A percentile compares a stretch with the other conserved stretches of the same genome.
These are phyloP conservation scores for Populus pruinosa DNA, from an alignment of 345 rosid genomes.

Conservation along the genomic window DNA sequence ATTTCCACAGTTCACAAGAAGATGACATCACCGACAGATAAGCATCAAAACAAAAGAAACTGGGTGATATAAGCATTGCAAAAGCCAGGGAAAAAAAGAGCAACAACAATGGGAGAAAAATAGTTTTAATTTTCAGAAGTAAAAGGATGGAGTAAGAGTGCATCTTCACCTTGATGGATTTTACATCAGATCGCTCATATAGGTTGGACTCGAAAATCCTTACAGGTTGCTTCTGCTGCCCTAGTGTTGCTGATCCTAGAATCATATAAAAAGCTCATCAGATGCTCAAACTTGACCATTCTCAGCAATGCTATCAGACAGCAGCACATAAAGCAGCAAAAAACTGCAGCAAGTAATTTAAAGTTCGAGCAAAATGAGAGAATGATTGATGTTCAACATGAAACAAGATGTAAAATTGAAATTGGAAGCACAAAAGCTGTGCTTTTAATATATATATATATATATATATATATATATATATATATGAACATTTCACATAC, in stretches of 20 bases:
- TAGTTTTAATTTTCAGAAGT: background rate
- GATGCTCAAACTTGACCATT: background rate
- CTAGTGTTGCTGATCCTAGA: slow-evolving; percentile 42
- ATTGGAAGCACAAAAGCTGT: background rate
- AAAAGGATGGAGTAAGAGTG: background rate
- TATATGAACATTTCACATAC: background rate
- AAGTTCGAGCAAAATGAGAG: background rate
- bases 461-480: too few relatives aligned
- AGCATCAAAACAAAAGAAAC: too few relatives aligned
- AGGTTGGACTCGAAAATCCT: slow-evolving; percentile 47
- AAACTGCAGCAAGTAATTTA: background rate
- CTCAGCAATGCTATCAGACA: background rate
- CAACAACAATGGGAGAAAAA: background rate
- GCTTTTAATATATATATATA: too few relatives aligned
- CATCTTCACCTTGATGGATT: slow-evolving; percentile 47
- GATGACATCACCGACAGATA: too few relatives aligned
- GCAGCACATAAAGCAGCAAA: background rate
- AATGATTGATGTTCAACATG: background rate
- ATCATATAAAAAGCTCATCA: slow-evolving; percentile 13
- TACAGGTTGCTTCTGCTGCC: slow-evolving; percentile 44
- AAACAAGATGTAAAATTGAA: background rate
- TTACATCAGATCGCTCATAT: slow-evolving; percentile 53
- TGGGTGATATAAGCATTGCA: too few relatives aligned
- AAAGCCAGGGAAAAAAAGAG: too few relatives aligned
- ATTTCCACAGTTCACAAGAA: too few relatives aligned